Conservation (phyloP, 2,329 filamentous ascomycete genomes). For the Aspergillus costaricaensis region DNA sequence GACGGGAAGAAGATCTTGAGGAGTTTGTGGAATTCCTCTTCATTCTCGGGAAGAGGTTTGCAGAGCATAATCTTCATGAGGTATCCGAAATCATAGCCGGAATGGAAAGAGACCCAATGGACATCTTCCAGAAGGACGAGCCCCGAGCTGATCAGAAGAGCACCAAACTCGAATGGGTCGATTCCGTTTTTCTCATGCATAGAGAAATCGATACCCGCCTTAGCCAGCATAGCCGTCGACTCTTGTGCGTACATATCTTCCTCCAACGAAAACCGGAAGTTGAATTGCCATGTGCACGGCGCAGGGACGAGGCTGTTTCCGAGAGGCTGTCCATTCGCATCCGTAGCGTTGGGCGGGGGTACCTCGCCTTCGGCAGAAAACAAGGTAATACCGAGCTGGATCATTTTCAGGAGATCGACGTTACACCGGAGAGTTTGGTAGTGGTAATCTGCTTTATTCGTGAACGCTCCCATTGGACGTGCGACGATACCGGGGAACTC, state of each 20-base stretch:
- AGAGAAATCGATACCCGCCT: slow-evolving; percentile 89
- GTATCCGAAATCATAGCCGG: slow-evolving; percentile 97
- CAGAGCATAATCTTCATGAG: slow-evolving; percentile 90
- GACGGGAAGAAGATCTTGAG: slow-evolving; percentile 93
- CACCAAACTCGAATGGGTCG: slow-evolving; percentile 83
- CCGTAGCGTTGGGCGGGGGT: slow-evolving; percentile 68
- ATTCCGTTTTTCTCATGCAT: slow-evolving; percentile 86
- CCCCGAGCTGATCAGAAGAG: slow-evolving; percentile 86
- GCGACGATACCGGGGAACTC: slow-evolving; percentile 98
- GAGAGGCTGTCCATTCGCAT: slow-evolving; percentile 54
- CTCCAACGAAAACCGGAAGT: slow-evolving; percentile 93
- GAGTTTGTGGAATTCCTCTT: slow-evolving; percentile 82
- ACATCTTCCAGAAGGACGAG: slow-evolving; percentile 85
- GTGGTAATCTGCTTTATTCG: slow-evolving; percentile 95
- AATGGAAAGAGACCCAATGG: slow-evolving; percentile 96
- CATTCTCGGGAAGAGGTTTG: slow-evolving; percentile 80
- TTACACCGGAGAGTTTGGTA: slow-evolving; percentile 98
- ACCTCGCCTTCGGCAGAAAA: slow-evolving; percentile 90
- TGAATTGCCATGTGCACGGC: slow-evolving; percentile 97
- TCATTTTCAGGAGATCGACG: slow-evolving; percentile 95
- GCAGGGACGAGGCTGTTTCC: slow-evolving; percentile 59
- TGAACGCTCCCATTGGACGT: slow-evolving; percentile 90
- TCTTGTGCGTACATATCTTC: slow-evolving; percentile 98
- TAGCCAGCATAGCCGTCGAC: slow-evolving; percentile 86
- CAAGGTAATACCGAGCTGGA: slow-evolving; percentile 91